A percentile compares a stretch with the other conserved stretches of the same genome.
These are phyloP conservation scores for Aspergillus sclerotioniger DNA, from an alignment of 495 filamentous ascomycete genomes.

Conservation along the genomic window DNA sequence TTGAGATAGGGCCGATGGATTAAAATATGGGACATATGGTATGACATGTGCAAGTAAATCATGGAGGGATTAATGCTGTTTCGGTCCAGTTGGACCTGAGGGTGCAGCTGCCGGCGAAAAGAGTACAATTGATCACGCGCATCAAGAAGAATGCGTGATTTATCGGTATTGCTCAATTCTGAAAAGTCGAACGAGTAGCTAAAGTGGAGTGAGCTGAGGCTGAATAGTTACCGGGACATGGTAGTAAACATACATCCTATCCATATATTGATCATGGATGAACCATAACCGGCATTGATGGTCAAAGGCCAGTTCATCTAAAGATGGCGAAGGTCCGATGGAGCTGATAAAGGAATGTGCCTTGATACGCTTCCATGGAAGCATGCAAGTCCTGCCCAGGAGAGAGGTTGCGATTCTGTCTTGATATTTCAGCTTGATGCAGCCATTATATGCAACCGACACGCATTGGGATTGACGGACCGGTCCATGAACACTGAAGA, in stretches of 20 bases:
- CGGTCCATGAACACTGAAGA: constrained; percentile 1
- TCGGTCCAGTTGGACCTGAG: neutral
- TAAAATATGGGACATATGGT: neutral
- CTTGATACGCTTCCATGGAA: neutral
- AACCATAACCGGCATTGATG: neutral
- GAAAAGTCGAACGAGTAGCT: neutral
- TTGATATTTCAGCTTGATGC: neutral
- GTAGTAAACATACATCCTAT: neutral
- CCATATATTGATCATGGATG: constrained; percentile 3
- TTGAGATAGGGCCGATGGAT: neutral
- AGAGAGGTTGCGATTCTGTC: neutral
- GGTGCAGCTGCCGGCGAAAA: neutral
- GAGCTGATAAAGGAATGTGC: neutral
- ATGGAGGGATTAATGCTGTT: neutral
- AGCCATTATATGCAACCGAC: neutral
- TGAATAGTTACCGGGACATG: neutral
- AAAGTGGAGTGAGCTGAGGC: neutral
- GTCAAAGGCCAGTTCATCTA: neutral
- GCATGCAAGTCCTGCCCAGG: neutral
- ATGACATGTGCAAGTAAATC: neutral
- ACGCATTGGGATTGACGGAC: neutral
- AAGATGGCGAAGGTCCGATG: neutral
- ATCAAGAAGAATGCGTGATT: neutral
- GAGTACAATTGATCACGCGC: neutral
- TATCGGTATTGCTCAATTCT: neutral